phyloP scores from a whole-genome alignment of 805 yeast genomes.

The Suhomyces sp. region DNA sequence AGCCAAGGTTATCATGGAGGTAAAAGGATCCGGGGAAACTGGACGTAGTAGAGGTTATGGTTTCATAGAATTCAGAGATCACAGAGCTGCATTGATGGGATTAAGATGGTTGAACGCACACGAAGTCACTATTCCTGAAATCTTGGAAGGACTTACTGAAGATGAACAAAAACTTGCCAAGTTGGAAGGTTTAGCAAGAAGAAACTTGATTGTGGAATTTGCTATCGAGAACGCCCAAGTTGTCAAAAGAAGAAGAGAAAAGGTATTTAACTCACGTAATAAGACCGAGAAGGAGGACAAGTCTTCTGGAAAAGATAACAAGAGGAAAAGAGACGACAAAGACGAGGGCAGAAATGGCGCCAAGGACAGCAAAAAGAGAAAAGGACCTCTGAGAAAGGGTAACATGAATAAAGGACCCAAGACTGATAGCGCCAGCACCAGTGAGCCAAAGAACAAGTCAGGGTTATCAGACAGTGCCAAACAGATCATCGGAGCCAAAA shows the following conservation, averaged over 20 bases:
- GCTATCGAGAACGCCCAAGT: slow-evolving; percentile 95
- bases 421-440: slow-evolving; percentile 1
- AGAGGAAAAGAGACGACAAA: slow-evolving; percentile 24
- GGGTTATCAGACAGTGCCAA: slow-evolving; percentile 55
- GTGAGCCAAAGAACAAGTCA: slow-evolving; percentile 19
- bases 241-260: slow-evolving; percentile 83
- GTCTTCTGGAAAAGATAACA: slow-evolving; percentile 11
- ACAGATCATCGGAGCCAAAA: slow-evolving; percentile 63
- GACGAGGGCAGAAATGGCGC: slow-evolving; percentile 13
- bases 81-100: slow-evolving; percentile 90
- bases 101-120: slow-evolving; percentile 96
- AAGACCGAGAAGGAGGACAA: slow-evolving; percentile 20
- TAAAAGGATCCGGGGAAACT: slow-evolving; percentile 77
- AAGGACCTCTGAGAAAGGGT: slow-evolving; percentile 38
- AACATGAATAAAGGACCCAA: slow-evolving; percentile 38
- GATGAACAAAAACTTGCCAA: slow-evolving; percentile 60
- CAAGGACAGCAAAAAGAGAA: slow-evolving; percentile 21
- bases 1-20: slow-evolving; percentile 89
- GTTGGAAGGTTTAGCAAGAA: slow-evolving; percentile 53
- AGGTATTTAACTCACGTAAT: slow-evolving; percentile 40
- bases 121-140: slow-evolving; percentile 68
- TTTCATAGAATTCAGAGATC: slow-evolving; percentile 89
- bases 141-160: slow-evolving; percentile 64
- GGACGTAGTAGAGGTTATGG: slow-evolving; percentile 98
- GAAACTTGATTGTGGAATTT: slow-evolving; percentile 89